These are phyloP conservation scores for Ophiostoma perfectum DNA, from an alignment of 2,329 filamentous ascomycete genomes.

Conservation along the genomic window DNA sequence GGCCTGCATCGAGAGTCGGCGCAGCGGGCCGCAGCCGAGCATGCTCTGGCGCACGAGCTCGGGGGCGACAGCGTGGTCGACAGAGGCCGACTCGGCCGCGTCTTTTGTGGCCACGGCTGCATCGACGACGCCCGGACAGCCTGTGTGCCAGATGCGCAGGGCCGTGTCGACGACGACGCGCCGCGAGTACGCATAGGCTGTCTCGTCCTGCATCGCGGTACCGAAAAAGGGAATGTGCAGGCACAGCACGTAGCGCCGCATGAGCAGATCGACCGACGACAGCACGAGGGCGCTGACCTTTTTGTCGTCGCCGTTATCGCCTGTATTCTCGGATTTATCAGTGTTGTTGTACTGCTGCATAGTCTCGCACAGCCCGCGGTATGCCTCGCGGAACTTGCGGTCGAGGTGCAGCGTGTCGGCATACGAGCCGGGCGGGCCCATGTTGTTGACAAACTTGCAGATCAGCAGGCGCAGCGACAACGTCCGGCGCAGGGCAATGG, in stretches of 20 bases:
- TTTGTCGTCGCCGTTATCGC: neutral
- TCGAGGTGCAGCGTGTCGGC: conserved; percentile 44
- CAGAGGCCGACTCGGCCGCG: neutral
- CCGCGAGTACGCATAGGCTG: conserved; percentile 48
- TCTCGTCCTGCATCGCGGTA: conserved; percentile 39
- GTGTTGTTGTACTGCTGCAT: conserved; percentile 29
- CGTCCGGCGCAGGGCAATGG: conserved; percentile 42
- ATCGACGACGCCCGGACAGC: neutral
- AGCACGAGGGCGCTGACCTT: neutral
- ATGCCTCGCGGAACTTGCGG: conserved; percentile 39
- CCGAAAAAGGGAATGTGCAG: conserved; percentile 49
- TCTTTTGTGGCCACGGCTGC: neutral
- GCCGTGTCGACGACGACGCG: conserved; percentile 36
- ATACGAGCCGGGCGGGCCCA: conserved; percentile 41
- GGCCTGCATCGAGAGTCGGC: neutral
- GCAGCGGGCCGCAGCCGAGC: neutral
- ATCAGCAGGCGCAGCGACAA: conserved; percentile 41
- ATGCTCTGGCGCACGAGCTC: neutral
- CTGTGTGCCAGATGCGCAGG: neutral
- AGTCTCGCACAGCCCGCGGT: conserved; percentile 33
- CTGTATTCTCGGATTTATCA: too few relatives aligned
- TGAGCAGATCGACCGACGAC: conserved; percentile 37
- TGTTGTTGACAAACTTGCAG: conserved; percentile 43
- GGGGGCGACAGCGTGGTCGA: neutral
- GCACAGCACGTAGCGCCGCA: conserved; percentile 45